Base-by-base conservation (phyloP, 1,284 basidiomycete species). In the Volvariella volvacea region DNA sequence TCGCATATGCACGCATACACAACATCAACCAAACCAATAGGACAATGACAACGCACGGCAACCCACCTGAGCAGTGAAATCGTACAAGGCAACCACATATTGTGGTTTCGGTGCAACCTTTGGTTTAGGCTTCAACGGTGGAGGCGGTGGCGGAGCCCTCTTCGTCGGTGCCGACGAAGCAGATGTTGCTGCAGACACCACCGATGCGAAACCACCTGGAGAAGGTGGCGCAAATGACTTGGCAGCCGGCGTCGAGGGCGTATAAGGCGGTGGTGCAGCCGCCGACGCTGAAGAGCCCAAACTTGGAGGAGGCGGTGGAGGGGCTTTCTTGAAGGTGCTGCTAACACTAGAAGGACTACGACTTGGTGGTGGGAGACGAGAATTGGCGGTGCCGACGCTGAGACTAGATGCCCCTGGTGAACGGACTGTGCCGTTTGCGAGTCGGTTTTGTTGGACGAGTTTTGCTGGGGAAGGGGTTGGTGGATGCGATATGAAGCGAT, bases 11-110 rank as follows among this genome's bases (percentile, higher is more conserved):
- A n/a, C n/a, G n/a, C n/a, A 28, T 28, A 28, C 6, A 12, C 6
- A 28, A 28, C 12, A 12, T 28, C 25, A 36, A 20, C 36, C 44
- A 17, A 47, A 44, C 48, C 4, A 46, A 21, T 42, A 39, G 30
- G n/a, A 34, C 21, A 42, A 14, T 28, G 22, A 39, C 22, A 19
- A 40, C n/a, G 48, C 25, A 55, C 52, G 22, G 44, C 38, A 33
- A 44, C 54, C 45, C 50, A 80, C 82, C 73, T 87, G 86, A 8
- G 95, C 92, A 25, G 77, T 77, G 61, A 96, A 99, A 64, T 99
- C 95, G 61, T 97, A 99, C 57, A 99, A 64, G 20, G 96, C 95
- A 2, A 92, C 86, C 25, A 95, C 94, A 56, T 92, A 93, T 59
- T 83, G 76, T 38, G 71, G 68, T 39, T 73, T 66, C 0, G 70